Base-by-base conservation (phyloP, 805 yeast species). In the Millerozyma acaciae region DNA sequence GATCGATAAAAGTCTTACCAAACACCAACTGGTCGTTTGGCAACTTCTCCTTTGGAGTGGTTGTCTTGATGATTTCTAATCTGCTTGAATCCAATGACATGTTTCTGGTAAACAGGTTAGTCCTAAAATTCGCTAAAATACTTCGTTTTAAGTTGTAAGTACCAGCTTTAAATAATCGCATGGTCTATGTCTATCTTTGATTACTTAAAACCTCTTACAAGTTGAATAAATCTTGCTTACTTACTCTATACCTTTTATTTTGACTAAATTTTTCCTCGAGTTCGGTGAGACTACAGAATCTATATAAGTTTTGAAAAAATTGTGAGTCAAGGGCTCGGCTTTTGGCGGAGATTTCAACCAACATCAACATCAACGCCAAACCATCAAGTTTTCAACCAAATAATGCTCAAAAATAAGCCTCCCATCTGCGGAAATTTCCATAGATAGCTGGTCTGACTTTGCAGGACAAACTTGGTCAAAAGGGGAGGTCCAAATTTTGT, bases 1-100 rank as follows among this genome's bases (percentile, higher is more conserved):
- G 97, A 55, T 78, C 83, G 33, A 96, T 84, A 72, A 89, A 88
- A 4, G 65, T 48, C 42, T 63, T 61, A 21, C 73, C 73, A 40
- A 67, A 67, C 15, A 57, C 61, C 48, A 67, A 60, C 35, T 63
- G 50, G 19, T 63, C 67, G 28, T 63, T 62, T 5, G 70, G 62
- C 23, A 61, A 46, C 40, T 55, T 60, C 3, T 43, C 46, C 40
- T 55, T 56, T 3, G 72, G 71, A 3, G 55, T 47, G 17, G 58
- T 49, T 35, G 70, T 65, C 39, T 58, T 62, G 24, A 50, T 51
- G 35, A 66, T 57, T 26, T 52, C 45, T 38, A 65, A 50, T 40
- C 60, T 62, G 28, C 60, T 47, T 5, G 72, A 57, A 43, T 67
- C 70, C 42, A 66, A 57, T 8, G 58, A 28, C 36, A 33, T 33